Base-by-base conservation (phyloP, 129 eudicot species). In the Saposhnikovia divaricata region DNA sequence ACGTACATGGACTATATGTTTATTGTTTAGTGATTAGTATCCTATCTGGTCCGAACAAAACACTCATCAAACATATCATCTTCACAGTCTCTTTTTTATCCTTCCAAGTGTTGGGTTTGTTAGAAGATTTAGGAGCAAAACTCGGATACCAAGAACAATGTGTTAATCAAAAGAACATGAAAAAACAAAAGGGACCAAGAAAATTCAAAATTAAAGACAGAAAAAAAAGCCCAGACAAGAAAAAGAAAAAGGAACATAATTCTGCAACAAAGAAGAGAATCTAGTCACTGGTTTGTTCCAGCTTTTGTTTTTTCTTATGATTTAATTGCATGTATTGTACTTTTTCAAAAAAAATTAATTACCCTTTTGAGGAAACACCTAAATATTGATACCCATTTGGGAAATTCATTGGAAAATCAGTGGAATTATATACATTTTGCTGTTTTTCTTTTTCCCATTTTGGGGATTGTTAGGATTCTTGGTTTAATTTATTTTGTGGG, bases 71-170 rank as follows among this genome's bases (percentile, higher is more conserved):
- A 72, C 82, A 82, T 28, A 69, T 77, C 18, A 76, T 6, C 69
- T 53, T 42, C 77, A 76, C 66, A 80, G 37, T 63, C 31, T 53
- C 57, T 38, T 34, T 68, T 68, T 84, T 34, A 37, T 70, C 93
- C 95, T 69, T 90, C 89, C 96, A 90, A 72, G 82, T 92, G 98
- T 84, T 86, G 28, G 92, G 90, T 79, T 51, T 77, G 66, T 48
- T 68, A 92, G 86, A 77, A 27, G 78, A 84, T 90, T 89, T 77
- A 84, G 98, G 96, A 92, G 88, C 89, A 82, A 84, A 85, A 74
- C 80, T 77, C 80, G 91, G 90, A 83, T 68, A 72, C 85, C 85
- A 84, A 80, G 55, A 86, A 79, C 72, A 39, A 63, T 71, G 69
- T 72, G 72, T 71, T 38, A 42, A 16, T 48, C 42, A 68, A 28